Conservation (phyloP, 2,329 filamentous ascomycete species). For the Pezicula rhizophila region DNA sequence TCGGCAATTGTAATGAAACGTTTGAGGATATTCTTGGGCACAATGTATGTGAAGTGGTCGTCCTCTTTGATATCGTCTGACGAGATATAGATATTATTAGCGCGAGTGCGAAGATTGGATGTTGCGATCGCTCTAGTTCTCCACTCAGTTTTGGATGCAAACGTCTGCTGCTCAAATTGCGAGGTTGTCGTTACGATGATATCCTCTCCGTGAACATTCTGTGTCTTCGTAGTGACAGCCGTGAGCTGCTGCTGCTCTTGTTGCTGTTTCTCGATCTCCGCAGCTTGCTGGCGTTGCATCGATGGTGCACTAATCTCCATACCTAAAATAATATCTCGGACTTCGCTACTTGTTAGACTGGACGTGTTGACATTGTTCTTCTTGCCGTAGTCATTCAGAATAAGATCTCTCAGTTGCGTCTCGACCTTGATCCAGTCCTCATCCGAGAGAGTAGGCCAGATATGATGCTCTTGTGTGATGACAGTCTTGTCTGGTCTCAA, state of each 20-base stretch:
- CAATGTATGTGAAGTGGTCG: slow-evolving; percentile 86
- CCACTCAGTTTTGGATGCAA: slow-evolving; percentile 98
- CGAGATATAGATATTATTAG: slow-evolving; percentile 98
- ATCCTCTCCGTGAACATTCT: slow-evolving; percentile 94
- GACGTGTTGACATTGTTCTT: slow-evolving; percentile 99
- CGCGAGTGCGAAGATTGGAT: slow-evolving; percentile 84
- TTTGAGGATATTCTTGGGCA: slow-evolving; percentile 98
- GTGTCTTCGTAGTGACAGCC: slow-evolving; percentile 95
- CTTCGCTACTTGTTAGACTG: slow-evolving; percentile 92
- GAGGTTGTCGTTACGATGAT: slow-evolving; percentile 98
- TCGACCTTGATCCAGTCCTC: slow-evolving; percentile 99
- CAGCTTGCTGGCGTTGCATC: slow-evolving; percentile 95
- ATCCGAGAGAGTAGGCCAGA: slow-evolving; percentile 90
- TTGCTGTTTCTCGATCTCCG: slow-evolving; percentile 98
- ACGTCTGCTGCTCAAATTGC: slow-evolving; percentile 94
- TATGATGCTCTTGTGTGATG: slow-evolving; percentile 97
- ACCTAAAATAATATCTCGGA: slow-evolving; percentile 95
- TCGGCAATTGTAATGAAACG: slow-evolving; percentile 97
- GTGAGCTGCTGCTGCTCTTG: slow-evolving; percentile 95
- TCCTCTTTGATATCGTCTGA: slow-evolving; percentile 89
- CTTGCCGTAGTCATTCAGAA: slow-evolving; percentile 97
- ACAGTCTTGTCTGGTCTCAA: slow-evolving; percentile 95
- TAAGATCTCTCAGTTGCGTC: slow-evolving; percentile 88
- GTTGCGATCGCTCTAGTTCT: slow-evolving; percentile 94
- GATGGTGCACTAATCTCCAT: slow-evolving; percentile 99